Conservation (phyloP, 352 stramenopile species). For the Pythium myriotylum region DNA sequence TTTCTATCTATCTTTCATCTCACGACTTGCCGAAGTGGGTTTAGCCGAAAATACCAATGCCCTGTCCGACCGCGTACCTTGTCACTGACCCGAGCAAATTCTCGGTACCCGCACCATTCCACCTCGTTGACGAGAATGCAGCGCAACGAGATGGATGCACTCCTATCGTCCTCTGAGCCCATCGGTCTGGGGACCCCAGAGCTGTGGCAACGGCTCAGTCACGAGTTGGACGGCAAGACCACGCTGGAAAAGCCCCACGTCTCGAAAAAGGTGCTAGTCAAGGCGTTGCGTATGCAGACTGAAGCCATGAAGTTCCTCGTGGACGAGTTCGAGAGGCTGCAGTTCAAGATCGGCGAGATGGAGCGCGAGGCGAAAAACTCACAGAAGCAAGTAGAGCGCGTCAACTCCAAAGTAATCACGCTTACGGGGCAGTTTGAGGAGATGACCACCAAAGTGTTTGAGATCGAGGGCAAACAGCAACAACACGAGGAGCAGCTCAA, state of each 20-base stretch:
- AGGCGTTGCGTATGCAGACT: slow-evolving; percentile 81
- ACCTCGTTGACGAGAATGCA: slow-evolving; percentile 44
- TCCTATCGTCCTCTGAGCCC: slow-evolving; percentile 40
- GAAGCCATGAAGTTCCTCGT: slow-evolving; percentile 84
- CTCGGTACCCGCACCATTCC: neutral
- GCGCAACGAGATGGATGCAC: slow-evolving; percentile 81
- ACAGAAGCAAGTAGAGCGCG: slow-evolving; percentile 77
- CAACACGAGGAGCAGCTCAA: slow-evolving; percentile 72
- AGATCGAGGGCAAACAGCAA: slow-evolving; percentile 59
- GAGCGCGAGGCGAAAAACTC: slow-evolving; percentile 75
- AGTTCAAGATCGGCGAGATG: slow-evolving; percentile 75
- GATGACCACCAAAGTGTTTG: slow-evolving; percentile 59
- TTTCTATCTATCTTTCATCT: too few species aligned
- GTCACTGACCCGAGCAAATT: too few species aligned
- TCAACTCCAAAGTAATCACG: slow-evolving; percentile 78
- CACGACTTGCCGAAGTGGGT: too few species aligned
- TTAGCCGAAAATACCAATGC: too few species aligned
- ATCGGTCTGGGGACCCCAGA: slow-evolving; percentile 77
- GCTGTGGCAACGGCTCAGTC: slow-evolving; percentile 76
- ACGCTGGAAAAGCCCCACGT: slow-evolving; percentile 78
- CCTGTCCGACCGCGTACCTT: too few species aligned
- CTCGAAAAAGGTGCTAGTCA: slow-evolving; percentile 83
- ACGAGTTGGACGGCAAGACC: slow-evolving; percentile 81
- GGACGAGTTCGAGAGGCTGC: slow-evolving; percentile 82
- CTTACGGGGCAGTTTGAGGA: slow-evolving; percentile 78